Conservation (phyloP, 495 filamentous ascomycete genomes). For the Lophiotrema nucula region DNA sequence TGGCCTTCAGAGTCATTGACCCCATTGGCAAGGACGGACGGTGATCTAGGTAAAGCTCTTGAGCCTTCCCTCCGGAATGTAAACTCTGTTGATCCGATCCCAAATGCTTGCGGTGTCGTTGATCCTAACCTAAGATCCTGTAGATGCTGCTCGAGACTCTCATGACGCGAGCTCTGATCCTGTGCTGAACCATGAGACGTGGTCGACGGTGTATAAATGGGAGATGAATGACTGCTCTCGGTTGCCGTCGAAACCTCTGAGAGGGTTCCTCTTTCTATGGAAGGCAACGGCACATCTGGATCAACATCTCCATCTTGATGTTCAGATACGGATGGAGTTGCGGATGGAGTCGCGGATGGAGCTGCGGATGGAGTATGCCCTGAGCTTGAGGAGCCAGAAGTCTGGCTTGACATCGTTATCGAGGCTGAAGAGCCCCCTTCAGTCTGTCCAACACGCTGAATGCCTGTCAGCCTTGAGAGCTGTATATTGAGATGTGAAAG, state of each 20-base stretch:
- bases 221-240: not conserved
- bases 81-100: too few relatives aligned
- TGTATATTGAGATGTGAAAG: not conserved
- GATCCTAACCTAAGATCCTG: slow-evolving; percentile 1
- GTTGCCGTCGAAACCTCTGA: not conserved
- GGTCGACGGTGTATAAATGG: not conserved
- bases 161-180: not conserved
- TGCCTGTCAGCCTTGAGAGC: not conserved
- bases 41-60: too few relatives aligned
- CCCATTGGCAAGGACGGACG: too few relatives aligned
- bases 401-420: not conserved
- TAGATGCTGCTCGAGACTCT: not conserved
- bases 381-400: not conserved
- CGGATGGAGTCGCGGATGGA: slow-evolving; percentile 2
- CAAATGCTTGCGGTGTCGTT: not conserved
- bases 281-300: slow-evolving; percentile 19
- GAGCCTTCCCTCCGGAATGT: too few relatives aligned
- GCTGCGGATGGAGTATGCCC: not conserved
- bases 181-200: not conserved
- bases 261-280: slow-evolving; percentile 6
- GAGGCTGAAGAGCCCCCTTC: not conserved
- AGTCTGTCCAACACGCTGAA: not conserved
- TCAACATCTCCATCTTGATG: slow-evolving; percentile 14
- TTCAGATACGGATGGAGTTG: slow-evolving; percentile 1
- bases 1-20: not conserved